These are phyloP conservation scores for Cephaloascus fragrans DNA, from an alignment of 805 yeast species.

Conservation along the genomic window DNA sequence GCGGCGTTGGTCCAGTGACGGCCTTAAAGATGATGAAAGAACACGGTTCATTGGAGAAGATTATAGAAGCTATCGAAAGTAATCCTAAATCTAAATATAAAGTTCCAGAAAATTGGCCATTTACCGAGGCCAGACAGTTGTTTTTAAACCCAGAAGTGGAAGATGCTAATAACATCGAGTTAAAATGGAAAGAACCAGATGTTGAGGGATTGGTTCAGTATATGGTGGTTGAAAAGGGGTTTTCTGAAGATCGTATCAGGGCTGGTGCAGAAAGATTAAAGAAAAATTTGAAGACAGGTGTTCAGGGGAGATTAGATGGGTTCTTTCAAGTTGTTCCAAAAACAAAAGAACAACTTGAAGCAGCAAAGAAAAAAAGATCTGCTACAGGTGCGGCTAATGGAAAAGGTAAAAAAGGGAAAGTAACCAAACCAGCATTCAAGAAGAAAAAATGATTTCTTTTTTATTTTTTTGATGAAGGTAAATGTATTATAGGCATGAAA, in stretches of 20 bases:
- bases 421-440: neutral
- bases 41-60: slow-evolving; percentile 70
- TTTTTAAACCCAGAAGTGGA: slow-evolving; percentile 77
- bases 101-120: slow-evolving; percentile 95
- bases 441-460: neutral
- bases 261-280: slow-evolving; percentile 79
- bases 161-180: slow-evolving; percentile 46
- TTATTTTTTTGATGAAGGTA: too few relatives aligned
- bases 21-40: slow-evolving; percentile 84
- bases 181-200: slow-evolving; percentile 89
- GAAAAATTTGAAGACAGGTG: slow-evolving; percentile 76
- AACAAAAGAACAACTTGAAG: slow-evolving; percentile 33
- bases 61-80: slow-evolving; percentile 53
- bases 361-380: slow-evolving; percentile 21
- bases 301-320: slow-evolving; percentile 88
- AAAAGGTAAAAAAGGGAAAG: slow-evolving; percentile 12
- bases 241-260: slow-evolving; percentile 84
- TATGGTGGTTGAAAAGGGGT: slow-evolving; percentile 82
- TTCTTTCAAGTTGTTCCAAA: slow-evolving; percentile 67
- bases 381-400: slow-evolving; percentile 20
- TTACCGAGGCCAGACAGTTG: slow-evolving; percentile 73
- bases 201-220: slow-evolving; percentile 73
- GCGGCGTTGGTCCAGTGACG: slow-evolving; percentile 94
- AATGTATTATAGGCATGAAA: too few relatives aligned
- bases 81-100: slow-evolving; percentile 58